These are phyloP conservation scores for Keithomyces neogunnii DNA, from an alignment of 2,329 filamentous ascomycete genomes.

Conservation along the genomic window DNA sequence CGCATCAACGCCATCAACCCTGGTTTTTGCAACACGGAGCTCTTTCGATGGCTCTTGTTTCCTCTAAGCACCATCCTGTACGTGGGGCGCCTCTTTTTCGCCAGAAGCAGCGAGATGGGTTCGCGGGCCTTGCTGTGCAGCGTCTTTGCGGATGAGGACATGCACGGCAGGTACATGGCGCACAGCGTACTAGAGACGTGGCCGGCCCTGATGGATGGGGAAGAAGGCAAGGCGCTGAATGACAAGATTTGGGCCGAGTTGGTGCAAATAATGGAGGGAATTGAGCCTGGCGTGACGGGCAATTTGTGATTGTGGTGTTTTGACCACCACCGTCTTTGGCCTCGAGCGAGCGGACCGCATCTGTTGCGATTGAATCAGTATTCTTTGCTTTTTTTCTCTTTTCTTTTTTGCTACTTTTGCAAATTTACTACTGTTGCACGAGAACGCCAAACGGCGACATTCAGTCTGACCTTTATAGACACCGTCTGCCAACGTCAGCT, in stretches of 20 bases:
- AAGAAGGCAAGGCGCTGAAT: conserved; percentile 27
- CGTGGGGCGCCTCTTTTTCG: conserved; percentile 16
- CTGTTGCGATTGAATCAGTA: too few relatives aligned
- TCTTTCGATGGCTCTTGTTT: conserved; percentile 26
- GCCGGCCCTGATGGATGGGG: conserved; percentile 19
- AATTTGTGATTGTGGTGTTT: conserved; percentile 18
- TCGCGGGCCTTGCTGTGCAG: conserved; percentile 29
- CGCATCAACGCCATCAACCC: conserved; percentile 31
- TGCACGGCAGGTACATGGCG: conserved; percentile 33
- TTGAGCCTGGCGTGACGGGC: conserved; percentile 29
- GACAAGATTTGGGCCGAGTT: conserved; percentile 33
- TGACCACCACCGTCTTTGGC: too few relatives aligned
- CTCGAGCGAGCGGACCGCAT: too few relatives aligned
- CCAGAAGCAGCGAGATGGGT: conserved; percentile 29
- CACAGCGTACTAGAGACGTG: conserved; percentile 18
- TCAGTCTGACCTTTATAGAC: too few relatives aligned
- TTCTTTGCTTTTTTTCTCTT: too few relatives aligned
- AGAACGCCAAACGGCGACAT: too few relatives aligned
- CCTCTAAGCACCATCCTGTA: conserved; percentile 17
- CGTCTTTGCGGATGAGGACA: conserved; percentile 26
- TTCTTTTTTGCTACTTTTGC: too few relatives aligned
- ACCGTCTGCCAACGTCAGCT: too few relatives aligned
- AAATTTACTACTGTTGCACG: too few relatives aligned
- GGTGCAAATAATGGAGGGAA: conserved; percentile 29
- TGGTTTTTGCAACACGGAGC: conserved; percentile 30